Percentiles rank a stretch among this genome's conserved stretches.
Conservation (phyloP, 495 filamentous ascomycete genomes). For the Tuber melanosporum region DNA sequence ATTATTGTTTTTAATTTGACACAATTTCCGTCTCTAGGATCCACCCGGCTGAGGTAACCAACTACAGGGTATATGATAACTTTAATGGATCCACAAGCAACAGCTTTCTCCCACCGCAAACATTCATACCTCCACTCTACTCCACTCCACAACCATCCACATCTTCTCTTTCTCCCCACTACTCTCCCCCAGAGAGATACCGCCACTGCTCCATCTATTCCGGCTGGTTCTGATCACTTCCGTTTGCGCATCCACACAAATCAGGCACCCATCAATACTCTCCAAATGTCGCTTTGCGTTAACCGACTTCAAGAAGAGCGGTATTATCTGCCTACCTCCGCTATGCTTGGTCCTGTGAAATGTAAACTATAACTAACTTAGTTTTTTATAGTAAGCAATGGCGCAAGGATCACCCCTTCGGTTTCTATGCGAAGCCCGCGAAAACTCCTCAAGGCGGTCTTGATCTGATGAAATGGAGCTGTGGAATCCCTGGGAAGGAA, state of each 20-base stretch:
- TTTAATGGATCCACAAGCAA: background rate
- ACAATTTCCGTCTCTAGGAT: background rate
- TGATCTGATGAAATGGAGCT: constrained; percentile 94
- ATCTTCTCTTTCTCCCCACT: background rate
- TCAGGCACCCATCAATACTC: constrained; percentile 4
- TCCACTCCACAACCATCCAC: background rate
- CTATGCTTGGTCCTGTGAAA: background rate
- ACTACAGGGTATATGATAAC: background rate
- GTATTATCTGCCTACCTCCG: constrained; percentile 46
- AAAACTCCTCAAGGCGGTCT: constrained; percentile 72
- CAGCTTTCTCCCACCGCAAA: background rate
- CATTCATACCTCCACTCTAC: background rate
- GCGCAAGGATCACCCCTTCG: constrained; percentile 94
- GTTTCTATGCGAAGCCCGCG: constrained; percentile 86
- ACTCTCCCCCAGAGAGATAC: background rate
- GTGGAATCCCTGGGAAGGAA: constrained; percentile 88
- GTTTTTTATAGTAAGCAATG: constrained; percentile 70
- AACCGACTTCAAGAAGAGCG: constrained; percentile 88
- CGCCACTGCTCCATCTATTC: background rate
- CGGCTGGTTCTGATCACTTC: background rate
- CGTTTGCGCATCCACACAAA: background rate
- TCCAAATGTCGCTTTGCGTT: constrained; percentile 73
- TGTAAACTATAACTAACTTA: constrained; percentile 16
- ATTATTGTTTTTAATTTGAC: background rate
- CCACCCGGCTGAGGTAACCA: background rate